Evolutionary conservation across 371 early-diverging fungal species (phyloP).

Genomic region (Basidiobolus meristosporus): DNA sequence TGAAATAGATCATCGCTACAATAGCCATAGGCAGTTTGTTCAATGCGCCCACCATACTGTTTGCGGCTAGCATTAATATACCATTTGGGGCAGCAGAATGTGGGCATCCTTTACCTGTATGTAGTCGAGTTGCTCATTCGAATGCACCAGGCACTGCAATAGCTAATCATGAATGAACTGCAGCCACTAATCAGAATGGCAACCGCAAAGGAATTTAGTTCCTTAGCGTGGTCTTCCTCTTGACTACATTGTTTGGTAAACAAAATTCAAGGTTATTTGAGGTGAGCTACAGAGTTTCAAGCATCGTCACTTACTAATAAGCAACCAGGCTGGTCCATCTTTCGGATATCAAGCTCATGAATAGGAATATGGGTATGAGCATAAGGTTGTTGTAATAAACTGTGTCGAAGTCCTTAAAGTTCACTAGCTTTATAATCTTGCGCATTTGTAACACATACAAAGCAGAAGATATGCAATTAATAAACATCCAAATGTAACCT

Average conservation of each 20-base stretch:
- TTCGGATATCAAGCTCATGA: constrained; percentile 61
- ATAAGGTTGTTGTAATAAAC: constrained; percentile 93
- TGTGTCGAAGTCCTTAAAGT: constrained; percentile 87
- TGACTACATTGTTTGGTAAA: too few relatives aligned
- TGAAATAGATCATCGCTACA: constrained; percentile 87
- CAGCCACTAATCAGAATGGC: constrained; percentile 72
- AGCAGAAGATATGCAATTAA: constrained; percentile 85
- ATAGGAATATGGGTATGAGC: constrained; percentile 64
- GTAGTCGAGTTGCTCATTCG: constrained; percentile 91
- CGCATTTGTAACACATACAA: constrained; percentile 82
- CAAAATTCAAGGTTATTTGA: too few relatives aligned
- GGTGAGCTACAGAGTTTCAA: too few relatives aligned
- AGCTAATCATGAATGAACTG: constrained; percentile 84
- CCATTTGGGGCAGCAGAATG: not conserved
- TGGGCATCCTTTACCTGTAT: constrained; percentile 22
- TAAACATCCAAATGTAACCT: constrained; percentile 85
- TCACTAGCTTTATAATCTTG: constrained; percentile 58
- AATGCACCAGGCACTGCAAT: constrained; percentile 88
- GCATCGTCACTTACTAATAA: too few relatives aligned
- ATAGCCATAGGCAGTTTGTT: constrained; percentile 96
- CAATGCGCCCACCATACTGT: constrained; percentile 94
- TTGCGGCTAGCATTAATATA: not conserved
- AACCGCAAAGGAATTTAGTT: constrained; percentile 22
- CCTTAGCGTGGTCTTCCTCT: constrained; percentile 14
- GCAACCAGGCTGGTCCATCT: constrained; percentile 30